Conservation (phyloP, 176 grass and related monocot species). For the Ensete ventricosum region DNA sequence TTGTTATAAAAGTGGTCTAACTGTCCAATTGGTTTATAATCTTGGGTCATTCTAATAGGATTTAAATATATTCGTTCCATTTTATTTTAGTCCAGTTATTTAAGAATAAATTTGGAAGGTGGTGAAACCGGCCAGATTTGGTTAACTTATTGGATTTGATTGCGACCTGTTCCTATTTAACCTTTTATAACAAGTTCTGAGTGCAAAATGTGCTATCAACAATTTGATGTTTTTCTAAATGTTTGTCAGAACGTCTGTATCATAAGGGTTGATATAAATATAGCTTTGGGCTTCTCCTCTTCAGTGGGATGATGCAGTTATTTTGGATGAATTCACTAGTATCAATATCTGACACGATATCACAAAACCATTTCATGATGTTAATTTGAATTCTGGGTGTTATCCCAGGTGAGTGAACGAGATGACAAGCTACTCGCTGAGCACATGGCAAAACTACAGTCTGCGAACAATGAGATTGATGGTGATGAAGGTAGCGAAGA, state of each 20-base stretch:
- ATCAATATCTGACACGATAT: too few relatives aligned
- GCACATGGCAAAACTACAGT: slow-evolving; percentile 5
- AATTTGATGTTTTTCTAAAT: background rate
- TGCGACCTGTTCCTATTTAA: too few relatives aligned
- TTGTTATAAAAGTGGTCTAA: background rate
- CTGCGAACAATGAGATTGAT: slow-evolving; percentile 5
- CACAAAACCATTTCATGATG: too few relatives aligned
- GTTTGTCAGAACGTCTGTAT: background rate
- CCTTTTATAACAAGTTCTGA: too few relatives aligned
- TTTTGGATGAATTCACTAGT: background rate
- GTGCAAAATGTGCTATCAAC: background rate
- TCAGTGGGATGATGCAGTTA: background rate
- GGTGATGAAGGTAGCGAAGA: slow-evolving; percentile 14
- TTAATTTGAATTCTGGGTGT: background rate
- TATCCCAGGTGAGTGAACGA: slow-evolving; percentile 1
- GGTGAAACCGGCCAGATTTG: too few relatives aligned
- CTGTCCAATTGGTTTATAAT: background rate
- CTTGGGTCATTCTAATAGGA: too few relatives aligned
- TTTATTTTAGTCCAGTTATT: too few relatives aligned
- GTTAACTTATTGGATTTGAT: too few relatives aligned
- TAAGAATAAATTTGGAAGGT: too few relatives aligned
- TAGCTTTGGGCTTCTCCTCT: background rate
- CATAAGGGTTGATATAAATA: background rate
- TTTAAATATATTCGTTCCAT: too few relatives aligned
- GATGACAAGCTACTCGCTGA: slow-evolving; percentile 15